A percentile compares a stretch with the other conserved stretches of the same genome.
phyloP scores from a whole-genome alignment of 2,329 filamentous ascomycete species.

The Hypoxylon sp. region DNA sequence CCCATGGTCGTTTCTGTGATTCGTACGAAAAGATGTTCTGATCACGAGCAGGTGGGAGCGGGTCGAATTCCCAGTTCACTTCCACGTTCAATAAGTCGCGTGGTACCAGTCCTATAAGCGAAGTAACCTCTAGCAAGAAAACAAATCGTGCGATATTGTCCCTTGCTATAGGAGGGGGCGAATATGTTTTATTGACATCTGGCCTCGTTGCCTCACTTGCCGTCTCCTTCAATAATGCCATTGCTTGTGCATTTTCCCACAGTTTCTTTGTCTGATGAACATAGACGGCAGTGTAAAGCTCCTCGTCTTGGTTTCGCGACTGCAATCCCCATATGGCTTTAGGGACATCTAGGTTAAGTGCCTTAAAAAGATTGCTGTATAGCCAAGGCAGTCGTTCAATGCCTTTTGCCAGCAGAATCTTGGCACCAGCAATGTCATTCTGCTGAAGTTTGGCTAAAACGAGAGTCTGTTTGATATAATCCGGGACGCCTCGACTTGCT shows the following conservation, averaged over 20 bases:
- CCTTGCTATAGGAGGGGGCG: slow-evolving; percentile 51
- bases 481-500: slow-evolving; percentile 53
- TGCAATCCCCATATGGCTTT: slow-evolving; percentile 83
- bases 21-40: slow-evolving; percentile 61
- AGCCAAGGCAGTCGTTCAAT: slow-evolving; percentile 85
- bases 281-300: slow-evolving; percentile 79
- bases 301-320: slow-evolving; percentile 70
- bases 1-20: slow-evolving; percentile 56
- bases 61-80: slow-evolving; percentile 81
- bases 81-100: slow-evolving; percentile 67
- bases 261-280: slow-evolving; percentile 79
- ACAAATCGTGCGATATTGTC: slow-evolving; percentile 75
- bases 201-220: slow-evolving; percentile 63
- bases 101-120: slow-evolving; percentile 75
- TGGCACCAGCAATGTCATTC: slow-evolving; percentile 71
- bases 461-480: slow-evolving; percentile 79
- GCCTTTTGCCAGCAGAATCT: slow-evolving; percentile 69
- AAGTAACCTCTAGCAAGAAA: slow-evolving; percentile 77
- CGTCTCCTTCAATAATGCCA: slow-evolving; percentile 73
- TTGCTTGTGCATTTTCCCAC: slow-evolving; percentile 82
- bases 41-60: slow-evolving; percentile 73
- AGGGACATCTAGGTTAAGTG: slow-evolving; percentile 80
- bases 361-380: slow-evolving; percentile 80
- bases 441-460: slow-evolving; percentile 79
- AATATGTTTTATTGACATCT: slow-evolving; percentile 50